A percentile compares a stretch with the other conserved stretches of the same genome.
These are phyloP conservation scores for Verticillium dahliae DNA, from an alignment of 2,329 filamentous ascomycete genomes.

Conservation along the genomic window DNA sequence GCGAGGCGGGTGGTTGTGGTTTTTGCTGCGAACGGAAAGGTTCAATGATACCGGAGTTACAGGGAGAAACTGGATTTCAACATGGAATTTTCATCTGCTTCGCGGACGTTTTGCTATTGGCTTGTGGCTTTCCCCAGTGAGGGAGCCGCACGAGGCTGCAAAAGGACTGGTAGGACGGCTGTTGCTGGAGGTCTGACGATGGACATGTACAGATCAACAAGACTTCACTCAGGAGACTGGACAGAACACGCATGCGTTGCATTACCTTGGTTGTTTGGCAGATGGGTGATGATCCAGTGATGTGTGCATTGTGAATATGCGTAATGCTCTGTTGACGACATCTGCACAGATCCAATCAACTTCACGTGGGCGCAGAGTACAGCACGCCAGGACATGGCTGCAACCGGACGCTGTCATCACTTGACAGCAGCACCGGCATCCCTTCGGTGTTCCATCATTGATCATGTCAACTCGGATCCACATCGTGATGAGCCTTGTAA, in stretches of 20 bases:
- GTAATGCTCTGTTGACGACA: too few relatives aligned
- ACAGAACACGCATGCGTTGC: neutral
- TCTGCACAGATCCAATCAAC: too few relatives aligned
- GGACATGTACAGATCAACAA: neutral
- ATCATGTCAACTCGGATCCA: too few relatives aligned
- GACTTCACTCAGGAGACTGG: neutral
- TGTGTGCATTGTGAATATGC: too few relatives aligned
- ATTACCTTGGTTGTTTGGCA: too few relatives aligned
- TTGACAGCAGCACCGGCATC: too few relatives aligned
- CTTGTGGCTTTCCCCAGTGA: neutral
- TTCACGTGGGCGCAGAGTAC: too few relatives aligned
- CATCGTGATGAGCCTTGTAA: too few relatives aligned
- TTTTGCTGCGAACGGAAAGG: neutral
- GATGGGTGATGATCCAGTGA: too few relatives aligned
- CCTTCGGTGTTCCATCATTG: too few relatives aligned
- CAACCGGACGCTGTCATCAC: too few relatives aligned
- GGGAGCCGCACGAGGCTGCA: neutral
- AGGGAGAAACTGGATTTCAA: neutral
- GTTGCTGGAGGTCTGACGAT: neutral
- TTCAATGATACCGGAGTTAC: neutral
- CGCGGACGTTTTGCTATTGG: neutral
- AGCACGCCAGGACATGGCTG: too few relatives aligned
- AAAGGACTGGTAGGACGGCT: neutral
- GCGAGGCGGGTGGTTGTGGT: neutral
- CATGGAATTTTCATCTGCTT: neutral